A percentile compares a stretch with the other conserved stretches of the same genome.
phyloP scores from a whole-genome alignment of 2,329 filamentous ascomycete species.

The Claviceps citrina region DNA sequence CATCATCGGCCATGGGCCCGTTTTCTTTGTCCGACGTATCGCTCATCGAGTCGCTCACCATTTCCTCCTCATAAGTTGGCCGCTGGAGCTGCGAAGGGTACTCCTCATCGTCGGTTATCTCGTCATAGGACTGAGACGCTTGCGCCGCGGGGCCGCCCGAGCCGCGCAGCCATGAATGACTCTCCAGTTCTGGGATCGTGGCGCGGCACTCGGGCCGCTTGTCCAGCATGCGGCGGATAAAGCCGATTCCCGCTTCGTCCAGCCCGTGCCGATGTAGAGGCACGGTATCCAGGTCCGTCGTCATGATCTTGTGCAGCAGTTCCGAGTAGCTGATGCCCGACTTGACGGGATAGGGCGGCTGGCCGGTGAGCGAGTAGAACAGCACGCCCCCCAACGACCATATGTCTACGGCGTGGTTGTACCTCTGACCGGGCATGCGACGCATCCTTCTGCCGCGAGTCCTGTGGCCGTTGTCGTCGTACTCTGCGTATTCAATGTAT shows the following conservation, averaged over 20 bases:
- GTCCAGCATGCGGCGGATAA: conserved; percentile 65
- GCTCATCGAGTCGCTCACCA: conserved; percentile 27
- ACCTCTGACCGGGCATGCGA: conserved; percentile 46
- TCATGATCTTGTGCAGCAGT: conserved; percentile 79
- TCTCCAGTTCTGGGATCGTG: conserved; percentile 52
- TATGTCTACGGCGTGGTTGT: conserved; percentile 84
- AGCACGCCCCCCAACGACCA: conserved; percentile 93
- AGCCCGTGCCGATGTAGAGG: conserved; percentile 45
- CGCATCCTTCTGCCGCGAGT: conserved; percentile 48
- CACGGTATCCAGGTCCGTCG: conserved; percentile 47
- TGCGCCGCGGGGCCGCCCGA: conserved; percentile 14
- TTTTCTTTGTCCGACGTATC: conserved; percentile 75
- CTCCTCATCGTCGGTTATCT: conserved; percentile 44
- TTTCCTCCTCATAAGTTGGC: conserved; percentile 19
- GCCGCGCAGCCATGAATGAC: conserved; percentile 56
- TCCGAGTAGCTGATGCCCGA: conserved; percentile 62
- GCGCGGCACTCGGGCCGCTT: conserved; percentile 65
- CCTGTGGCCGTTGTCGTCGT: conserved; percentile 54
- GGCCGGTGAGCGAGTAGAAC: conserved; percentile 68
- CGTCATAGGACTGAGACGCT: conserved; percentile 38
- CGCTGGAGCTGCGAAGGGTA: conserved; percentile 42
- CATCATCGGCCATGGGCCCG: conserved; percentile 44
- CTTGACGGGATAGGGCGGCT: conserved; percentile 67
- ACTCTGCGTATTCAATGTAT: conserved; percentile 58
- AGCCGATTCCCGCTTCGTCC: conserved; percentile 54